These are phyloP conservation scores for Sarocladiaceae sp. DNA, from an alignment of 2,329 filamentous ascomycete species.

Conservation along the genomic window DNA sequence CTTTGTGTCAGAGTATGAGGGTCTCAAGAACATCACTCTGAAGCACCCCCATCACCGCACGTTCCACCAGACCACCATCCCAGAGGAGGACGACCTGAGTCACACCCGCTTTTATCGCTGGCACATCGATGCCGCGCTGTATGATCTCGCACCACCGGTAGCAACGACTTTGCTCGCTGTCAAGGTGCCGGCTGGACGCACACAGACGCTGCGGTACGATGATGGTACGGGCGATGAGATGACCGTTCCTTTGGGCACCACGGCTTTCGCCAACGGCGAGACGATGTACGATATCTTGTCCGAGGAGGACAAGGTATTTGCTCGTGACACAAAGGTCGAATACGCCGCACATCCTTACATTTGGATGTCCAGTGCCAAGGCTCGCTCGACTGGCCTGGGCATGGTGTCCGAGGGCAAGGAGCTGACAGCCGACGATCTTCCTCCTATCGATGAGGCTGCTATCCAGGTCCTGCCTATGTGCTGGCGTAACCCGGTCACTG, in stretches of 20 bases:
- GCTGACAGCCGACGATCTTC: constrained; percentile 51
- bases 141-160: constrained; percentile 66
- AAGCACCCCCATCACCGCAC: constrained; percentile 72
- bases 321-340: constrained; percentile 59
- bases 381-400: constrained; percentile 64
- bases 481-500: constrained; percentile 70
- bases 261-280: constrained; percentile 67
- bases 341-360: constrained; percentile 77
- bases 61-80: constrained; percentile 62
- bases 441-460: constrained; percentile 57
- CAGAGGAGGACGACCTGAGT: constrained; percentile 42
- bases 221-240: constrained; percentile 62
- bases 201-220: constrained; percentile 65
- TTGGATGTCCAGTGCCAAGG: constrained; percentile 68
- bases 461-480: constrained; percentile 69
- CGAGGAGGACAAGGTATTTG: constrained; percentile 61
- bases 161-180: constrained; percentile 70
- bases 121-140: constrained; percentile 76
- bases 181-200: constrained; percentile 59
- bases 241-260: constrained; percentile 66
- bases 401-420: constrained; percentile 61
- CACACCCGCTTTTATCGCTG: constrained; percentile 63
- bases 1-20: constrained; percentile 62
- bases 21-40: constrained; percentile 59
- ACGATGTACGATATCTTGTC: constrained; percentile 63